Evolutionary conservation across 805 yeast species (phyloP), one percentile per base, ranked within the genome.

Genomic region (Spencermartinsiella europaea): DNA sequence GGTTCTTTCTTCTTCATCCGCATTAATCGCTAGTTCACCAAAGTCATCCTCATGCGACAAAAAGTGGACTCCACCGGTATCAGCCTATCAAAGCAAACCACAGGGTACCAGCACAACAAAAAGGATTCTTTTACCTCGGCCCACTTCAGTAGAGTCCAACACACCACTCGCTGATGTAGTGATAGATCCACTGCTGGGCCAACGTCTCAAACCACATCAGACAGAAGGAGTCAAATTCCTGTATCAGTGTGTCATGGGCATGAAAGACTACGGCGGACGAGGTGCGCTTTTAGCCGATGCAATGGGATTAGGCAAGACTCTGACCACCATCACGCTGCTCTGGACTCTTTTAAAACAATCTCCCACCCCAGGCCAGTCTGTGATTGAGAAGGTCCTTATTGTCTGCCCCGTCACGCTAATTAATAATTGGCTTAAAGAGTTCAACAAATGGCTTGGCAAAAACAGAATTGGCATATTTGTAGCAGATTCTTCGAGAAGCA

Each of bases 211-310:
- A 21, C 83, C 85, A 0, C 98, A 93, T 66, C 99, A 93, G 62
- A 65, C 76, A 12, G 90, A 84, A 53, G 99, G 96, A 2, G 85
- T 91, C 0, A 62, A 67, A 44, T 93, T 93, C 58, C 67, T 93
- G 55, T 87, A 87, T 60, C 83, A 85, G 47, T 86, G 96, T 55
- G 75, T 90, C 1, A 77, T 84, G 82, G 95, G 95, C 0, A 66
- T 75, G 43, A 67, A 75, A 21, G 74, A 72, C 3, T 65, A 65
- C 17, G 42, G 52, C 10, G 68, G 69, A 1, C 55, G 66, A 37
- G 98, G 99, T 0, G 90, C 91, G 1, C 66, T 93, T 3, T 64
- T 93, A 37, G 99, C 99, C 0, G 99, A 93, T 64, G 98, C 91
- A 57, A 93, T 93, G 99, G 99, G 99, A 0, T 69, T 93, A 15